Evolutionary conservation across 768 basidiomycete species (phyloP), one percentile per base, ranked within the genome.

Genomic region (Rhizopogon rudus): DNA sequence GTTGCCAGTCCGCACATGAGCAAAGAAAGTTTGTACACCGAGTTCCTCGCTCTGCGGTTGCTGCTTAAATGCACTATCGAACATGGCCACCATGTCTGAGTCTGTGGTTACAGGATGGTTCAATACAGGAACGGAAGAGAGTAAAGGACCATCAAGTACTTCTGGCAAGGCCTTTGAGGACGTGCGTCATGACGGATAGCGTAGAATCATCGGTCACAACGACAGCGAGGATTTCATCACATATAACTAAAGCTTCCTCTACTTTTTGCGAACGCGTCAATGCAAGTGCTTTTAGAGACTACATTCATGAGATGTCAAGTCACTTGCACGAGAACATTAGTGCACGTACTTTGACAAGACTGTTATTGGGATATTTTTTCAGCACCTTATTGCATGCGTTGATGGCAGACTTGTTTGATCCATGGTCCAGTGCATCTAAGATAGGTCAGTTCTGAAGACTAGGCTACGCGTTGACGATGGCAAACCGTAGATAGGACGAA

Each of bases 271-370:
- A 83, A 53, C 91, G 87, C 50, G 91, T 84, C 3, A 93, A 80
- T 5, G 91, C 91, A 53, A 93, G 81, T 42, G 88, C 85, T 75
- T 93, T 93, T 57, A 93, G 73, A 56, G 92, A 81, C 91, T 93
- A 63, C 20, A n/a, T 43, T 45, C 48, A 55, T 35, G 63, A 61
- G 52, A 54, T 39, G 57, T 62, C 55, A 45, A 52, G 3, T 41
- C 44, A 40, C n/a, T 22, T n/a, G 25, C 29, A 37, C 5, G 40
- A 33, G 22, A 37, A 13, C 35, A 37, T 40, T 20, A 7, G 13
- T 9, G 28, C 17, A 60, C 60, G 22, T 55, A 82, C 91, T 78
- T 90, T 91, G 65, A 89, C 70, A 33, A 91, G 75, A 42, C 81
- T 75, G 68, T 82, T 87, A 67, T 80, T 83, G 28, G 88, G 87